Percentiles rank a stretch among this genome's conserved stretches.
phyloP scores from a whole-genome alignment of 2,329 filamentous ascomycete species.

The Colletotrichum echinochloae region DNA sequence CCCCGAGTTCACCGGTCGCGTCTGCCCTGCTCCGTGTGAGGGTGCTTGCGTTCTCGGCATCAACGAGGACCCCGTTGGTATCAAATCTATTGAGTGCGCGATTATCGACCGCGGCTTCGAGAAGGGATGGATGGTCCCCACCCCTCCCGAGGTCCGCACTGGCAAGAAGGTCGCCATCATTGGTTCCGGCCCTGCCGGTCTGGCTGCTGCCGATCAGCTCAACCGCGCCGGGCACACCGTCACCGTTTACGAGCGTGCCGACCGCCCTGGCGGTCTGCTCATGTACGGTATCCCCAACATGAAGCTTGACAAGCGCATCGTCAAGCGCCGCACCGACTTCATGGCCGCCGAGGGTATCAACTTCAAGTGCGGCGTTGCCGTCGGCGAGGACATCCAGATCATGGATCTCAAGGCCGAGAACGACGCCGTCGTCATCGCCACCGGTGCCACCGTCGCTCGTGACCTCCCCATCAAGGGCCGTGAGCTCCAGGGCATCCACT shows the following conservation, averaged over 20 bases:
- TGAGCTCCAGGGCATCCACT: conserved; percentile 90
- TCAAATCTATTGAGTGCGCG: conserved; percentile 98
- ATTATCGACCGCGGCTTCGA: conserved; percentile 98
- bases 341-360: conserved; percentile 89
- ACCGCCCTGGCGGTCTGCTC: conserved; percentile 89
- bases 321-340: conserved; percentile 94
- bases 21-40: conserved; percentile 96
- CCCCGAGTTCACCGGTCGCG: conserved; percentile 96
- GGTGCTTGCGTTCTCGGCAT: conserved; percentile 96
- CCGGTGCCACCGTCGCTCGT: conserved; percentile 91
- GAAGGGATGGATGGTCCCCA: conserved; percentile 96
- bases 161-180: conserved; percentile 91
- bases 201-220: conserved; percentile 91
- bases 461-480: conserved; percentile 92
- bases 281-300: conserved; percentile 99
- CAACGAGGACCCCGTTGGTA: conserved; percentile 96
- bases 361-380: conserved; percentile 81
- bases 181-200: conserved; percentile 91
- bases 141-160: conserved; percentile 80
- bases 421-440: conserved; percentile 90
- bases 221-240: conserved; percentile 92
- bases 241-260: conserved; percentile 92
- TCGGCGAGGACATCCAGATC: conserved; percentile 80
- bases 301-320: conserved; percentile 98
- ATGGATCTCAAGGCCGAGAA: conserved; percentile 78